Evolutionary conservation across 257 asterid genomes (phyloP).

Genomic region (Solanum rostratum): DNA sequence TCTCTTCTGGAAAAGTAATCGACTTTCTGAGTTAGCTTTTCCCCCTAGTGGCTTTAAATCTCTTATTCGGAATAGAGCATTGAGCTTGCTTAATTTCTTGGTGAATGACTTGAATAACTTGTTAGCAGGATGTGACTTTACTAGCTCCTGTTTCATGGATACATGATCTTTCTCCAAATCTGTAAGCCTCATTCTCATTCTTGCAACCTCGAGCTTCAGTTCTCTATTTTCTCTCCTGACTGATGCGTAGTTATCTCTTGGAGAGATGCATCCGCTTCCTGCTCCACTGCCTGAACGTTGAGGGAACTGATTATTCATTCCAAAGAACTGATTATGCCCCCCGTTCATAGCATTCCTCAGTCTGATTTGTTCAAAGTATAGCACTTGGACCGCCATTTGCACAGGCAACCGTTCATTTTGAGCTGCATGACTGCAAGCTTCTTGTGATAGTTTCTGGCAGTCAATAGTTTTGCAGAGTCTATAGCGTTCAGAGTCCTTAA

Average conservation of each 20-base stretch:
- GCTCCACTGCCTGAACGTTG: slow-evolving; percentile 80
- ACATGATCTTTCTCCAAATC: slow-evolving; percentile 94
- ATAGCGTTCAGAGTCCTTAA: slow-evolving; percentile 78
- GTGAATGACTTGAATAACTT: slow-evolving; percentile 65
- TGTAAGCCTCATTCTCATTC: slow-evolving; percentile 95
- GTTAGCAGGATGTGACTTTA: slow-evolving; percentile 58
- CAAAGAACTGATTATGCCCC: slow-evolving; percentile 53
- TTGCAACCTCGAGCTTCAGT: slow-evolving; percentile 83
- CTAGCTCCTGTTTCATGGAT: slow-evolving; percentile 87
- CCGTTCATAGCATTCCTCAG: slow-evolving; percentile 89
- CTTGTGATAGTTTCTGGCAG: slow-evolving; percentile 81
- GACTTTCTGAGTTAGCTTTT: slow-evolving; percentile 35
- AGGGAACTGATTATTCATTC: slow-evolving; percentile 51
- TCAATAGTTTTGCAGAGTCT: slow-evolving; percentile 82
- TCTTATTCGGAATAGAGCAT: slow-evolving; percentile 43
- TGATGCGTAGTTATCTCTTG: slow-evolving; percentile 91
- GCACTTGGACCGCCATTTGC: slow-evolving; percentile 93
- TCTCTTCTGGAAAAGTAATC: slow-evolving; percentile 66
- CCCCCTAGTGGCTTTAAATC: slow-evolving; percentile 40
- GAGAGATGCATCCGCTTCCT: slow-evolving; percentile 92
- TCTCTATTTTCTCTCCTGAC: slow-evolving; percentile 90
- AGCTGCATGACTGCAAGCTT: slow-evolving; percentile 99
- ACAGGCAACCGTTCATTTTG: slow-evolving; percentile 91
- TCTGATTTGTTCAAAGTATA: slow-evolving; percentile 88
- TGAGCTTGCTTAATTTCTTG: slow-evolving; percentile 56